Evolutionary conservation across 1,284 basidiomycete genomes (phyloP), one percentile per base, ranked within the genome.

Genomic region (Austroboletus rostrupii): DNA sequence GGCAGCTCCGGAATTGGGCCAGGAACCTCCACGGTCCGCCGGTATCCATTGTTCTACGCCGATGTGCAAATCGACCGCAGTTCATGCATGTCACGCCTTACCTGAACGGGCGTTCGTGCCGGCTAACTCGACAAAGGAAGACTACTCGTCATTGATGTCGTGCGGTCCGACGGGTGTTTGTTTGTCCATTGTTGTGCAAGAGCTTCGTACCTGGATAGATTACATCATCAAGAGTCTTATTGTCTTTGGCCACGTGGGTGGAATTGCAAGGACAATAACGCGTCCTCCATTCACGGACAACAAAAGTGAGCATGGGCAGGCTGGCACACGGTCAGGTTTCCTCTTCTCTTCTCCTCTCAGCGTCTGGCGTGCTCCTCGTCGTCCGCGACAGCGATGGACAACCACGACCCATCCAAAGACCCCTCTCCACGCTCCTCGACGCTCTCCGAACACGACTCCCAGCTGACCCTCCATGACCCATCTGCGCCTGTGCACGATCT

Each of bases 361-460:
- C 48, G 31, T 23, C 43, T n/a, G 14, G 2, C 32, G 53, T 53
- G 49, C 50, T 57, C 43, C 38, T 68, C 66, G 63, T 67, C 61
- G 64, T 60, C 49, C 11, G 57, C 44, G 61, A 64, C 61, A 56
- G 42, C 63, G 66, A 65, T 65, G 62, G 66, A 50, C 54, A 63
- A 68, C 57, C 61, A 60, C 45, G 65, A 65, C 23, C 61, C 54
- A 60, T n/a, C 47, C 16, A 38, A 20, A 16, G 21, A 48, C 38
- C 44, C 44, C 37, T 62, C 61, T 39, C 40, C 53, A n/a, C 65
- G 51, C 32, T 47, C 64, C 5, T 50, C 50, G 16, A 48, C 57
- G 3, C 32, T 50, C 14, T 63, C 61, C 41, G 45, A 60, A 37
- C 29, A 23, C 48, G 49, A 44, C 17, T 36, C 35, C 5, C 42